Base-by-base conservation (phyloP, 1,284 basidiomycete genomes). In the Sporisorium graminicola region DNA sequence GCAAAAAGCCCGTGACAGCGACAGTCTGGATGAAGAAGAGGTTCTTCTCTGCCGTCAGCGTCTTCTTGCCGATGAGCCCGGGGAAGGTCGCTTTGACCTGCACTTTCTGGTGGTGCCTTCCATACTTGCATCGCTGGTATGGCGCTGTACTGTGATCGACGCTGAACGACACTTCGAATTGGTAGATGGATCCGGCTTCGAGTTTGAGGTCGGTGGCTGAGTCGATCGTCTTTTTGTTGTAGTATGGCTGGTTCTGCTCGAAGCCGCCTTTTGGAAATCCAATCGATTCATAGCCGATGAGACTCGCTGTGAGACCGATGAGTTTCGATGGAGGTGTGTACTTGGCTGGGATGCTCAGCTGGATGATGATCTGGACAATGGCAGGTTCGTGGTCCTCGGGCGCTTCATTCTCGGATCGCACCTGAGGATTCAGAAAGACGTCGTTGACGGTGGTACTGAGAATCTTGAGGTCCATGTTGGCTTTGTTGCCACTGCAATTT, bases 51-150 rank as follows among this genome's bases (percentile, higher is more conserved):
- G 76, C 72, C 13, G 47, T 35, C 10, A 78, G 52, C 9, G 65
- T 74, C 68, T 78, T 78, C 42, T 74, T 78, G 18, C 62, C 58
- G 2, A 78, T n/a, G 26, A 75, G 47, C 22, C 59, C 77, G 0
- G 77, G 77, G n/a, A 75, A 78, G 12, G 73, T 73, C 0, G 77
- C 77, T 35, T 78, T 78, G 24, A 73, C 77, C 47, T 60, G 58
- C 22, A 78, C 58, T 33, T 72, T 75, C 37, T 78, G 77, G 53
- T 72, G 73, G 37, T 75, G 73, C 3, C 77, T 33, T 1, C 77
- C 77, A 31, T 75, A 72, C 54, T 75, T 78, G 68, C 72, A 72
- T 20, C 77, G 26, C 33, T 78, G 77, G 31, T 78, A 78, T n/a
- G 73, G 57, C 5, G 77, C 68, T 0, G 73, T 75, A 49, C 63